A percentile compares a stretch with the other conserved stretches of the same genome.
phyloP scores from a whole-genome alignment of 2,329 filamentous ascomycete genomes.

The Pyricularia grisea region DNA sequence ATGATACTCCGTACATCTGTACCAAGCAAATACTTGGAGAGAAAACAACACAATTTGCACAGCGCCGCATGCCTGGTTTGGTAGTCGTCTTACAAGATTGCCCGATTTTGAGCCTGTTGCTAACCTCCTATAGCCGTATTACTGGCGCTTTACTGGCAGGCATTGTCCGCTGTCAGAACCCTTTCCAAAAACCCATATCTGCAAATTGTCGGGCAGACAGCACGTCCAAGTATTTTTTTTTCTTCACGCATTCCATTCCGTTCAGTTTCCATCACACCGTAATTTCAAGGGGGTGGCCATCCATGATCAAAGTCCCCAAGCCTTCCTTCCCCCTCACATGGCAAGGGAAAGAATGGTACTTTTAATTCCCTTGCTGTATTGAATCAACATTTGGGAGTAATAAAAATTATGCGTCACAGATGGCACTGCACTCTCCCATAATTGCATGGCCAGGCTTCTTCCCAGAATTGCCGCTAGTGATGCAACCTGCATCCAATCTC shows the following conservation, averaged over 20 bases:
- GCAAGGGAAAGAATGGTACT: no score
- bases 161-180: neutral
- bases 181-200: neutral
- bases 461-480: neutral
- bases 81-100: neutral
- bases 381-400: neutral
- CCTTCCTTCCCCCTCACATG: no score
- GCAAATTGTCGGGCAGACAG: neutral
- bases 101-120: no score
- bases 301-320: neutral
- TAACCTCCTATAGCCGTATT: neutral
- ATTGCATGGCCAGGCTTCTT: neutral
- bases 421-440: neutral
- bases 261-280: neutral
- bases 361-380: neutral
- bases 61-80: neutral
- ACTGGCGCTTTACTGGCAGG: neutral
- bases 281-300: neutral
- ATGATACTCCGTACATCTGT: neutral
- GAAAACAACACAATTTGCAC: no score
- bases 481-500: neutral
- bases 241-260: neutral
- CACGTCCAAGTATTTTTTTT: neutral
- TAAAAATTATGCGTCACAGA: neutral
- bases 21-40: neutral